Percentiles rank a stretch among this genome's conserved stretches.
Conservation (phyloP, 1,284 basidiomycete genomes). For the Apiotrichum sp. region DNA sequence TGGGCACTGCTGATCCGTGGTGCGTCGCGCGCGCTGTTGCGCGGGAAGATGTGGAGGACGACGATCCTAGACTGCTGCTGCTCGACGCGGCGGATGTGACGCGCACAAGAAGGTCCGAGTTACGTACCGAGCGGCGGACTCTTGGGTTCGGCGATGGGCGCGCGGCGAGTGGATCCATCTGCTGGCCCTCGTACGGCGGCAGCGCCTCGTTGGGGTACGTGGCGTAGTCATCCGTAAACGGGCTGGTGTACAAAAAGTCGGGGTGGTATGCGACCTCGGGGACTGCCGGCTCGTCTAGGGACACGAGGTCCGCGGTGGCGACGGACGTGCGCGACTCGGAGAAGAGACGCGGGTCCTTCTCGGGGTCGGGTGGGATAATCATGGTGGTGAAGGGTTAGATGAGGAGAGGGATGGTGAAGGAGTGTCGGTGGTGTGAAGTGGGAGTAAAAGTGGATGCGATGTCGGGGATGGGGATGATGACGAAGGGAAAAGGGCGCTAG, state of each 20-base stretch:
- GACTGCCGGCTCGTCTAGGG: constrained; percentile 8
- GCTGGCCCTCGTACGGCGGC: constrained; percentile 36
- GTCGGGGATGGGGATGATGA: too few species aligned
- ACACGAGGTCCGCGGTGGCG: constrained; percentile 4
- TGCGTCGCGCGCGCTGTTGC: not conserved
- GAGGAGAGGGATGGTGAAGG: too few species aligned
- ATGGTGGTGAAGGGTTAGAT: constrained; percentile 17
- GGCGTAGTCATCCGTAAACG: constrained; percentile 19
- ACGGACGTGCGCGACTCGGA: constrained; percentile 11
- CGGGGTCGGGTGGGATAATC: constrained; percentile 48
- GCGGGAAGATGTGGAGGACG: not conserved
- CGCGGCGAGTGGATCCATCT: not conserved
- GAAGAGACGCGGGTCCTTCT: constrained; percentile 44
- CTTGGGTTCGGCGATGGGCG: too few species aligned
- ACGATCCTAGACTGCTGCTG: not conserved
- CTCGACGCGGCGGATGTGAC: not conserved
- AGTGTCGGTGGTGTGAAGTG: too few species aligned
- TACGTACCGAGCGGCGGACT: not conserved
- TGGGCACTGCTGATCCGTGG: constrained; percentile 9
- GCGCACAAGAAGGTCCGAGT: not conserved
- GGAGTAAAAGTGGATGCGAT: too few species aligned
- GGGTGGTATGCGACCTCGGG: constrained; percentile 16
- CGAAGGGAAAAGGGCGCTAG: too few species aligned
- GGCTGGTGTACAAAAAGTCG: constrained; percentile 7
- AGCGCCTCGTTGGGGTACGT: constrained; percentile 26